Base-by-base conservation (phyloP, 2,329 filamentous ascomycete species). In the Hymenoscyphus salicellus region DNA sequence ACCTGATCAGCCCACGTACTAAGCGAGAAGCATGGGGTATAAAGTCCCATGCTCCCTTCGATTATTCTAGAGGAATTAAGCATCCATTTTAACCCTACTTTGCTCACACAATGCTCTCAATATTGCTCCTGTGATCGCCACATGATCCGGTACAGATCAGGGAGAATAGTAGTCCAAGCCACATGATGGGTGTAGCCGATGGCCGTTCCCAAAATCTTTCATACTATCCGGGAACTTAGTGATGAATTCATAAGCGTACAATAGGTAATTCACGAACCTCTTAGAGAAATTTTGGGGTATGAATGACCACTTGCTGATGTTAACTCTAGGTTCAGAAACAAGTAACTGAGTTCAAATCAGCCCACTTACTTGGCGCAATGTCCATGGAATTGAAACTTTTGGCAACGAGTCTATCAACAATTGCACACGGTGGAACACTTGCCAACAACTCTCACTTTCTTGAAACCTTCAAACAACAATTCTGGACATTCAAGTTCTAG, bases 301-400 rank as follows among this genome's bases (percentile, higher is more conserved):
- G 83, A 26, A 85, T 70, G 6, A 82, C 77, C 63, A 82, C 83
- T 85, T 62, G 4, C 20, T 23, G 5, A 36, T 41, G 17, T 30
- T 36, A 16, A 33, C 4, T 46, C 33, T n/a, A 57, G 23, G 17
- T 41, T 33, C 23, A 5, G 3, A 49, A 17, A 28, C n/a, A 46
- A 20, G 60, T 5, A 28, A 11, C 11, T 16, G 1, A 38, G n/a
- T n/a, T n/a, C n/a, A n/a, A 16, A 38, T 17, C 36, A 20, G 3
- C 3, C 43, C 7, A 72, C 77, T 70, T 72, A 84, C 82, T 79
- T 64, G 82, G 79, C 46, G 82, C 82, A 20, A 83, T 82, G 57
- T 79, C 82, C 65, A 80, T 78, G 0, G 81, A 81, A 58, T 77
- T 77, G 69, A 86, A 86, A 69, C 83, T 86, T 55, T 80, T 76